phyloP scores from a whole-genome alignment of 2,329 filamentous ascomycete genomes.

The Cercospora janseana region DNA sequence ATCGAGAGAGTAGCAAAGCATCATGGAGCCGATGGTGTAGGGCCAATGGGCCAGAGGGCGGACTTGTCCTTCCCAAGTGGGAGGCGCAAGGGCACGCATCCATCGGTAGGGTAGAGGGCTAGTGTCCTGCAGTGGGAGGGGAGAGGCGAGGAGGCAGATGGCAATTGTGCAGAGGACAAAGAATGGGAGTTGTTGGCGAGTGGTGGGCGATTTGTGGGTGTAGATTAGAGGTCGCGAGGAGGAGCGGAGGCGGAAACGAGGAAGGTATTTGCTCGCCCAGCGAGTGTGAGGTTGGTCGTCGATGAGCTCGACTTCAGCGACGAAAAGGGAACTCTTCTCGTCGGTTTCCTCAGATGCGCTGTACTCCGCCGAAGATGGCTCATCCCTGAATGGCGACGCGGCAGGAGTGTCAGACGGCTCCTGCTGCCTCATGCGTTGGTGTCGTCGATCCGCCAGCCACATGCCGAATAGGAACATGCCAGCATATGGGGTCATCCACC shows the following conservation, averaged over 20 bases:
- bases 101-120: background rate
- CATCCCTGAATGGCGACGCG: fast-evolving
- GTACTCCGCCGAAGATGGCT: no score
- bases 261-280: no score
- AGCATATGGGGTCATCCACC: conserved; percentile 5
- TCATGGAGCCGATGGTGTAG: background rate
- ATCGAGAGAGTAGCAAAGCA: background rate
- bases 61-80: background rate
- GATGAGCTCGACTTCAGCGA: no score
- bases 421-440: background rate
- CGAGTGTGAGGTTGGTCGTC: background rate
- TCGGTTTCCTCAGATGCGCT: background rate
- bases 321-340: background rate
- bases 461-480: conserved; percentile 7
- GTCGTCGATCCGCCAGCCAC: conserved; percentile 6
- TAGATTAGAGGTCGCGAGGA: no score
- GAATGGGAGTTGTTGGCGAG: background rate
- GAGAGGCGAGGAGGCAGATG: background rate
- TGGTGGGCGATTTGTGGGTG: background rate
- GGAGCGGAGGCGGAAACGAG: no score
- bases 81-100: background rate
- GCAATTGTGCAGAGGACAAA: background rate
- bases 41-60: background rate
- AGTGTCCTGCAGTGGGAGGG: background rate
- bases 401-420: background rate